These are phyloP conservation scores for Cyberlindnera subsufficiens DNA, from an alignment of 805 yeast species.

Conservation along the genomic window DNA sequence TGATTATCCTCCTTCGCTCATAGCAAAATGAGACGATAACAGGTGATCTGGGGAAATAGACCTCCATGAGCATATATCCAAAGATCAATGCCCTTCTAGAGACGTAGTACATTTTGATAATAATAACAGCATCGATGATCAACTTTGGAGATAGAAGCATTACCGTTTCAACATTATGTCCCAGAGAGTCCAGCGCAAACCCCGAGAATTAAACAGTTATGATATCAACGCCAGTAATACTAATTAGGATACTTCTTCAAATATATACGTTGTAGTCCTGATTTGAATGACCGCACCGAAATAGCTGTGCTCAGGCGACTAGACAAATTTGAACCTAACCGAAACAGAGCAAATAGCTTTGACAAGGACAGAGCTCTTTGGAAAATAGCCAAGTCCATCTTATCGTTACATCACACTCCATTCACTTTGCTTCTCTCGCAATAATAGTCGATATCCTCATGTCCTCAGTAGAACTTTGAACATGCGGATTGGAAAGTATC, in stretches of 20 bases:
- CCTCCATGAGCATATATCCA: constrained; percentile 14
- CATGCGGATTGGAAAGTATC: constrained; percentile 25
- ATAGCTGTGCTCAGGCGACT: constrained; percentile 5
- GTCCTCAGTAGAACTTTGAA: constrained; percentile 10
- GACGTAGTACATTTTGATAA: constrained; percentile 12
- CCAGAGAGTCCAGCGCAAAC: constrained; percentile 12
- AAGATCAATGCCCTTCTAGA: constrained; percentile 12
- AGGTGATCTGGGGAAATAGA: constrained; percentile 11
- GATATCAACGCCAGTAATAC: constrained; percentile 14
- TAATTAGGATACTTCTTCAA: constrained; percentile 19
- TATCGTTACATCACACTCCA: constrained; percentile 13
- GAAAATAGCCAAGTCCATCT: constrained; percentile 9
- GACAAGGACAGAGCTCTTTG: constrained; percentile 14
- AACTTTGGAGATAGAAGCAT: constrained; percentile 2
- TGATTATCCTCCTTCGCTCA: constrained; percentile 20
- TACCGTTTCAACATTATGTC: constrained; percentile 12
- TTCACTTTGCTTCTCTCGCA: constrained; percentile 10
- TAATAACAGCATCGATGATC: constrained; percentile 14
- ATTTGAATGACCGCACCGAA: no score
- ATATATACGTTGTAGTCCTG: no score
- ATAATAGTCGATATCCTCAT: constrained; percentile 14
- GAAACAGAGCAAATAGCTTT: constrained; percentile 15
- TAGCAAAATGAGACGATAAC: constrained; percentile 19
- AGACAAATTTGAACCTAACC: constrained; percentile 9
- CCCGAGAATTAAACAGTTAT: constrained; percentile 12